These are phyloP conservation scores for Ganoderma lingzhi DNA, from an alignment of 1,284 basidiomycete species.

Conservation along the genomic window DNA sequence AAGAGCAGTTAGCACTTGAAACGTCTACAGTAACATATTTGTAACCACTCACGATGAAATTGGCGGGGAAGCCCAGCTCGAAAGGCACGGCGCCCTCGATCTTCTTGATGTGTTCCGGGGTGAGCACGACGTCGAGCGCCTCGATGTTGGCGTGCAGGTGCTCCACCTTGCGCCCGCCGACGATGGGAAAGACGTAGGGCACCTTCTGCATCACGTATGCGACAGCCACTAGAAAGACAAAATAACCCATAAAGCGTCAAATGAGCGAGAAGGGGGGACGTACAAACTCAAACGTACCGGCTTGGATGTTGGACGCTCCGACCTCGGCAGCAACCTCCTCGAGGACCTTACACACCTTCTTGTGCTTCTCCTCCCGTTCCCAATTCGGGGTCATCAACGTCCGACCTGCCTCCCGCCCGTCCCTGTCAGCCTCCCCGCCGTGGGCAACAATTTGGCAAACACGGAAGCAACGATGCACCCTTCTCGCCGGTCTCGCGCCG, in stretches of 20 bases:
- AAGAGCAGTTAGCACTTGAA: neutral
- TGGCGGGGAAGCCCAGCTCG: constrained; percentile 34
- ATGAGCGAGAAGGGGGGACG: neutral
- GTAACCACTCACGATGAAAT: constrained; percentile 27
- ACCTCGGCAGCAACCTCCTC: constrained; percentile 38
- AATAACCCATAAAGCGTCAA: neutral
- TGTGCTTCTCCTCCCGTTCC: constrained; percentile 38
- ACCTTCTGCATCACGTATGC: constrained; percentile 39
- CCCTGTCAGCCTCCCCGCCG: neutral
- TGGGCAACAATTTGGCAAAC: too few relatives aligned
- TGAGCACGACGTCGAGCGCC: constrained; percentile 36
- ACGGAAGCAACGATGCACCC: neutral
- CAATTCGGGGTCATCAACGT: constrained; percentile 9
- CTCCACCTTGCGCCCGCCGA: constrained; percentile 39
- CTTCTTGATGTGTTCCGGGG: constrained; percentile 31
- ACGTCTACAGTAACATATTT: neutral
- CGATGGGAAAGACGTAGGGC: constrained; percentile 36
- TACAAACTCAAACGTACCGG: constrained; percentile 13
- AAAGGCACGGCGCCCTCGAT: constrained; percentile 32
- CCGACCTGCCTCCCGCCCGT: neutral
- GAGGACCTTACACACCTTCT: constrained; percentile 34
- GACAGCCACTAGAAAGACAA: constrained; percentile 23
- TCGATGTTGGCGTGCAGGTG: constrained; percentile 34
- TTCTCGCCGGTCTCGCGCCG: constrained; percentile 32
- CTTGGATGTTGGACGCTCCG: constrained; percentile 33